These are phyloP conservation scores for Passiflora organensis DNA, from an alignment of 345 rosid genomes.

Conservation along the genomic window DNA sequence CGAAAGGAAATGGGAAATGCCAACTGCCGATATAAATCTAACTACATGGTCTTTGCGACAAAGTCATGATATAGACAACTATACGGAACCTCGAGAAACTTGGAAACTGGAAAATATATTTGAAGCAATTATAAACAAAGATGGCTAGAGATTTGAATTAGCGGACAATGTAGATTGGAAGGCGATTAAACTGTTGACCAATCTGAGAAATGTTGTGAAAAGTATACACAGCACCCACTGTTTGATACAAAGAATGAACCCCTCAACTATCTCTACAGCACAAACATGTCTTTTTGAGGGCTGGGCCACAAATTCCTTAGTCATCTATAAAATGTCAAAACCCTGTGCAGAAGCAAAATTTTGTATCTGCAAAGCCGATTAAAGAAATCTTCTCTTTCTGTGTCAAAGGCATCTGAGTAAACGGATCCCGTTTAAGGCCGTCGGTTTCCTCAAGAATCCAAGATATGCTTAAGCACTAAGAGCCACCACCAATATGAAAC, in stretches of 20 bases:
- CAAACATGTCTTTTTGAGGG: conserved; percentile 10
- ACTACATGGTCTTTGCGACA: too few species aligned
- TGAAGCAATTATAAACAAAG: too few species aligned
- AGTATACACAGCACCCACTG: too few species aligned
- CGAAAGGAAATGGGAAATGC: too few species aligned
- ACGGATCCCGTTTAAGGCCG: neutral
- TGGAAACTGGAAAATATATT: too few species aligned
- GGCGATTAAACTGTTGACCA: too few species aligned
- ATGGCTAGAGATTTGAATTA: too few species aligned
- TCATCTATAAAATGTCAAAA: neutral
- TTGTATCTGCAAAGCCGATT: conserved; percentile 14
- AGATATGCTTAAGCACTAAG: conserved; percentile 2
- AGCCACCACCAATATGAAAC: conserved; percentile 10
- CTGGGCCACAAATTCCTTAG: neutral
- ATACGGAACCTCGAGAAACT: too few species aligned
- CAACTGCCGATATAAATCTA: too few species aligned
- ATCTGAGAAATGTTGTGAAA: conserved; percentile 8
- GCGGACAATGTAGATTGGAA: too few species aligned
- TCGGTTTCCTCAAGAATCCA: conserved; percentile 2
- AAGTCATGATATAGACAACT: too few species aligned
- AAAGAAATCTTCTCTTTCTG: conserved; percentile 7
- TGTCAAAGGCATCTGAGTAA: conserved; percentile 10
- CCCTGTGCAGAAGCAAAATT: conserved; percentile 17
- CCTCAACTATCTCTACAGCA: neutral
- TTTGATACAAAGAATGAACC: conserved; percentile 4